These are phyloP conservation scores for Hyphodiscus sp. DNA, from an alignment of 2,329 filamentous ascomycete genomes.

Conservation along the genomic window DNA sequence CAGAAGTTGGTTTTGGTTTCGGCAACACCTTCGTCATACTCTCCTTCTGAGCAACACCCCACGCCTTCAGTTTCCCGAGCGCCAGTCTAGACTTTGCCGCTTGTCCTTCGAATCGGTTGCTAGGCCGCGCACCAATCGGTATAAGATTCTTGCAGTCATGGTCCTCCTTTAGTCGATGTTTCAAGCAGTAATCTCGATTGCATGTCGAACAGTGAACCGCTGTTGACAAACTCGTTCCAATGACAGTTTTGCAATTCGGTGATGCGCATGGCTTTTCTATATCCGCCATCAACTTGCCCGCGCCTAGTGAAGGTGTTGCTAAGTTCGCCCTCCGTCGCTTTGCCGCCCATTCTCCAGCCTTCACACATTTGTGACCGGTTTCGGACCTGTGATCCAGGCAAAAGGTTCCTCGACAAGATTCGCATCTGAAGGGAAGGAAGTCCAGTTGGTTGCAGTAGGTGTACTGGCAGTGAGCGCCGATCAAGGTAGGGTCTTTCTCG, in stretches of 20 bases:
- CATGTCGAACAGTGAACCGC: conserved; percentile 67
- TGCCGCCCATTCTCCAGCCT: conserved; percentile 56
- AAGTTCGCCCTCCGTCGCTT: conserved; percentile 49
- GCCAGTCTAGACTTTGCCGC: conserved; percentile 65
- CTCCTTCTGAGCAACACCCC: conserved; percentile 70
- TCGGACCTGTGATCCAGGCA: conserved; percentile 94
- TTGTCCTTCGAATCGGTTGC: conserved; percentile 39
- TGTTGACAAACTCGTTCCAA: conserved; percentile 60
- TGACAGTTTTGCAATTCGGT: conserved; percentile 59
- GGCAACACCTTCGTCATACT: conserved; percentile 44
- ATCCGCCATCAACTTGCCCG: conserved; percentile 47
- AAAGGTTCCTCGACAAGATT: conserved; percentile 77
- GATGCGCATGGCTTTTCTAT: conserved; percentile 63
- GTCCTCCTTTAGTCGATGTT: conserved; percentile 70
- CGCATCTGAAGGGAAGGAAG: conserved; percentile 91
- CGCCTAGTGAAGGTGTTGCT: conserved; percentile 46
- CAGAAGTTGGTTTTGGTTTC: conserved; percentile 55
- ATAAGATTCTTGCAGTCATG: conserved; percentile 76
- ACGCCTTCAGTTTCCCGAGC: conserved; percentile 69
- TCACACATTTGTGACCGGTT: conserved; percentile 63
- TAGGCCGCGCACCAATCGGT: conserved; percentile 46
- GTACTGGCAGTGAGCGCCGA: conserved; percentile 88
- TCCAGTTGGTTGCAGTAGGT: conserved; percentile 91
- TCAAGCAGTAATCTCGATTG: conserved; percentile 69
- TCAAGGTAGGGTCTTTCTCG: conserved; percentile 70